Conservation (phyloP, 306 rosid genomes). For the Rubus parviflorus region DNA sequence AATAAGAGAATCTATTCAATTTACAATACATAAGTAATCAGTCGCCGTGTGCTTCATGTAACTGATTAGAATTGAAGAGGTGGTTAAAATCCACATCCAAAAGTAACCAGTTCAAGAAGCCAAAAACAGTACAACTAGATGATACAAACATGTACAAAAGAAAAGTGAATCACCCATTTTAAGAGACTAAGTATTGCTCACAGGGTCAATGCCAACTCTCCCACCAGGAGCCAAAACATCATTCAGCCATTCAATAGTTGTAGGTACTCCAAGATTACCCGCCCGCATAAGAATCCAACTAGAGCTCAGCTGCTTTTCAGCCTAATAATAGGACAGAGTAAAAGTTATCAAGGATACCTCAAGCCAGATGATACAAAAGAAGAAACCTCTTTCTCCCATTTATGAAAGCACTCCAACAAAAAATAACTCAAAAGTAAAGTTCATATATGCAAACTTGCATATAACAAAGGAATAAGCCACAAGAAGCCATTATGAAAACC, state of each 20-base stretch:
- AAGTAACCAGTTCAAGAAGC: background rate
- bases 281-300: constrained; percentile 97
- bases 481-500: background rate
- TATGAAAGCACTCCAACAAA: background rate
- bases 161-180: background rate
- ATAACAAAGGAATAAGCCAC: background rate
- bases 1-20: background rate
- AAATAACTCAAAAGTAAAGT: too few species aligned
- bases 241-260: constrained; percentile 85
- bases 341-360: constrained; percentile 3
- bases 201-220: constrained; percentile 95
- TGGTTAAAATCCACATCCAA: background rate
- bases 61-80: background rate
- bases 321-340: constrained; percentile 40
- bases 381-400: background rate
- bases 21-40: background rate
- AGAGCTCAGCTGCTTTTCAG: constrained; percentile 84
- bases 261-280: constrained; percentile 83
- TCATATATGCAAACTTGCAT: too few species aligned
- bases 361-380: background rate
- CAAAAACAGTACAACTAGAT: background rate
- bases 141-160: constrained; percentile 11
- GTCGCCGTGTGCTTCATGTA: background rate
- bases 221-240: constrained; percentile 82
- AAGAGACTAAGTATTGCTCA: constrained; percentile 50